Base-by-base conservation (phyloP, 2,329 filamentous ascomycete genomes). In the Pseudomassariella vexata region DNA sequence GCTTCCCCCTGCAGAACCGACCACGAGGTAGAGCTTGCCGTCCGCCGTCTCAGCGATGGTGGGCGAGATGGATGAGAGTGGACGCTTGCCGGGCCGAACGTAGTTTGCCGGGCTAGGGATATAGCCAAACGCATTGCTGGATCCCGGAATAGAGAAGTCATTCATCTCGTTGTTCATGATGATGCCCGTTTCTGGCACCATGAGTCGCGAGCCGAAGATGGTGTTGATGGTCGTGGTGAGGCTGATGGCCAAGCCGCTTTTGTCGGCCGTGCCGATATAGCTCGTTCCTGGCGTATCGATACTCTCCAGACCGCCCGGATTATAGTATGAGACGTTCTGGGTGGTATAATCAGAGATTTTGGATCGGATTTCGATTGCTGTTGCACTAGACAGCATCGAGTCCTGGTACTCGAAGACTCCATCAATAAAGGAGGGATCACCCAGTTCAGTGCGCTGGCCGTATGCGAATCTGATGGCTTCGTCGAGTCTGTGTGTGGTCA, bases 401-500 rank as follows among this genome's bases (percentile, higher is more conserved):
- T 81, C 64, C 42, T 83, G 85, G 32, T 73, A 72, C 10, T 71
- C 61, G 25, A 83, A 62, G 9, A 82, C 70, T 0, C 70, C 62
- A 1, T 56, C 47, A 6, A 89, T 73, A 46, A 84, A 94, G 0
- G 62, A 63, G 0, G 88, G 88, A 44, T 94, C 88, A 2, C 85
- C 88, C 0, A 94, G 68, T 19, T 83, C 37, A 2, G 75, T 70
- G 30, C 86, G 75, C 65, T 81, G 60, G 3, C 82, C 87, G 46
- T 94, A 94, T 0, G 79, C 85, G 50, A 89, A 94, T 6, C 83
- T 68, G 38, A 94, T 82, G 2, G 85, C 82, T 63, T 95, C 87
- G 41, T 90, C 79, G n/a, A 94, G 61, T 0, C 82, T 68, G 52
- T 95, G 87, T 0, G 82, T 85, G 23, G 78, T 85, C 1, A 86